Percentiles rank a stretch among this genome's conserved stretches.
Evolutionary conservation across 768 basidiomycete species (phyloP).

Genomic region (Crepidotus variabilis): DNA sequence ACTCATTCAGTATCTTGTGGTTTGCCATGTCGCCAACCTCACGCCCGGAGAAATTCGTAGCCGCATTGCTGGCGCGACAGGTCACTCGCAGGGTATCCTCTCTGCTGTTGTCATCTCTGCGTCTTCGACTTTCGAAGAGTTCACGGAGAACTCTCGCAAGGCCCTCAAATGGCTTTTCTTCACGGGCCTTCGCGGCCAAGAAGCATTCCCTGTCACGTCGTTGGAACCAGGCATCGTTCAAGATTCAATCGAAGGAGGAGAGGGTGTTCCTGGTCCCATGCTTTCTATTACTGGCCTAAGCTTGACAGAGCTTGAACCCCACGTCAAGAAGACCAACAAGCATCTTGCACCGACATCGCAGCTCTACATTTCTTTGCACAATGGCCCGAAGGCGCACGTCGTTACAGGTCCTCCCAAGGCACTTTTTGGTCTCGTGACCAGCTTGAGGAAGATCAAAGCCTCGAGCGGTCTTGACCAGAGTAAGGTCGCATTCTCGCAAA

Average conservation of each 20-base stretch:
- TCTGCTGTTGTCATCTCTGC: slow-evolving; percentile 89
- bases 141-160: slow-evolving; percentile 73
- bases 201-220: slow-evolving; percentile 89
- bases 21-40: slow-evolving; percentile 70
- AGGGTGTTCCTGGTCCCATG: slow-evolving; percentile 94
- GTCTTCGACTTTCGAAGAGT: slow-evolving; percentile 71
- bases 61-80: slow-evolving; percentile 82
- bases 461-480: slow-evolving; percentile 87
- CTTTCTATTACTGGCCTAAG: slow-evolving; percentile 81
- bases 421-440: slow-evolving; percentile 92
- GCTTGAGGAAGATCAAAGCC: slow-evolving; percentile 86
- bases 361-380: slow-evolving; percentile 85
- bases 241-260: slow-evolving; percentile 87
- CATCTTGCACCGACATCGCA: slow-evolving; percentile 78
- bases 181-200: slow-evolving; percentile 88
- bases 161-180: slow-evolving; percentile 92
- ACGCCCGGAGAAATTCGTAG: slow-evolving; percentile 78
- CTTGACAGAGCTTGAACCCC: slow-evolving; percentile 71
- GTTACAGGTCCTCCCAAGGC: slow-evolving; percentile 89
- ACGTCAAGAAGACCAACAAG: slow-evolving; percentile 84
- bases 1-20: slow-evolving; percentile 86
- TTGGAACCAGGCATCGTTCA: slow-evolving; percentile 85
- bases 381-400: slow-evolving; percentile 88
- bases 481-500: slow-evolving; percentile 91
- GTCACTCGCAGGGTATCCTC: slow-evolving; percentile 96